phyloP scores from a whole-genome alignment of 208 protist species.

The Crithidia sp. region DNA sequence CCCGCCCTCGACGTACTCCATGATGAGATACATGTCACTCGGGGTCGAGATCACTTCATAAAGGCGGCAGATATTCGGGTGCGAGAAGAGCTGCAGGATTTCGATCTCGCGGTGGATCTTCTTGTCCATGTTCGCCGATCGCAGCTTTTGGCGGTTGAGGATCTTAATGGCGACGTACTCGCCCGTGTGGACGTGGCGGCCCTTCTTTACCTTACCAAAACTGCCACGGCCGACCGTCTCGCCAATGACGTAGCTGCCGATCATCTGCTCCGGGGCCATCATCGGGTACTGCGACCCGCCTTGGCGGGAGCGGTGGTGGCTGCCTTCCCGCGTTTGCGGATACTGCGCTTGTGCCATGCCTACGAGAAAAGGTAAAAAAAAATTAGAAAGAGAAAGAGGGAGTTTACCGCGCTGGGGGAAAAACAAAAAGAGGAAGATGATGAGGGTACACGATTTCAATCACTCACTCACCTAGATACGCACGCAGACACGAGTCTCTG shows the following conservation, averaged over 20 bases:
- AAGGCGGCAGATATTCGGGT: conserved; percentile 99
- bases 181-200: conserved; percentile 95
- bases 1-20: conserved; percentile 98
- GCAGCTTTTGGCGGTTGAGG: conserved; percentile 98
- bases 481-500: no score
- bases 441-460: no score
- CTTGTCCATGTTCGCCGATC: conserved; percentile 92
- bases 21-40: conserved; percentile 99
- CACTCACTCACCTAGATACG: no score
- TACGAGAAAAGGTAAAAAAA: not conserved
- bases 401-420: no score
- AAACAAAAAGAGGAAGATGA: not conserved
- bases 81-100: conserved; percentile 98
- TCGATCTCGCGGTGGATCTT: conserved; percentile 98
- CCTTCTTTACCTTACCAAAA: conserved; percentile 99
- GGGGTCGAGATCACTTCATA: conserved; percentile 98
- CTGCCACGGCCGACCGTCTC: conserved; percentile 99
- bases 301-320: conserved; percentile 21
- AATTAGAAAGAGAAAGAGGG: conserved; percentile 11
- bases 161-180: conserved; percentile 99
- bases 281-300: not conserved
- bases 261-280: conserved; percentile 64
- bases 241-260: conserved; percentile 98
- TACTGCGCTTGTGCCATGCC: conserved; percentile 26
- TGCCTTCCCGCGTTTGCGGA: conserved; percentile 19